Percentiles rank a stretch among this genome's conserved stretches.
Evolutionary conservation across 2,329 filamentous ascomycete species (phyloP).

Genomic region (Verticillium longisporum): DNA sequence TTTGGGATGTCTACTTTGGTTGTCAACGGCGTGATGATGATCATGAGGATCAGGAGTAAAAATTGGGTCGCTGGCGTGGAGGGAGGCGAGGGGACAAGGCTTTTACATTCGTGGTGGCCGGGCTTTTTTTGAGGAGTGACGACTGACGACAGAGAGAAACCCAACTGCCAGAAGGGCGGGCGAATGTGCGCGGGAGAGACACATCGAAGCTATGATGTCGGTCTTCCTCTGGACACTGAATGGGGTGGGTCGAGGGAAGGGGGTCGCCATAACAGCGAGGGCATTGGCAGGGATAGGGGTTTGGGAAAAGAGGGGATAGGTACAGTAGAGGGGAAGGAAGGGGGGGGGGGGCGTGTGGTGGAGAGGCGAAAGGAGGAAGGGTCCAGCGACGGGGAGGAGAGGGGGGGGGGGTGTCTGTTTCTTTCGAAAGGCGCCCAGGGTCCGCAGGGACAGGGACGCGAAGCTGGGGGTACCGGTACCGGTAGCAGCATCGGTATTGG

Average conservation of each 20-base stretch:
- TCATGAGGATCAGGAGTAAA: conserved; percentile 9
- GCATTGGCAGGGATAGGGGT: conserved; percentile 1
- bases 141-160: conserved; percentile 5
- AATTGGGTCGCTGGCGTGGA: conserved; percentile 8
- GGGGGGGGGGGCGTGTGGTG: conserved; percentile 1
- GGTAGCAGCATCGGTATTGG: not conserved
- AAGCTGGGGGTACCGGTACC: not conserved
- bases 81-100: conserved; percentile 14
- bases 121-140: not conserved
- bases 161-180: conserved; percentile 1
- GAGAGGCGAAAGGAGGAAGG: conserved; percentile 3
- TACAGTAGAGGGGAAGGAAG: not conserved
- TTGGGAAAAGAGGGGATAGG: not conserved
- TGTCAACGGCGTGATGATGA: conserved; percentile 2
- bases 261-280: not conserved
- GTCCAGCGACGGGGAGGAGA: conserved; percentile 3
- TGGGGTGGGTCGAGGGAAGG: conserved; percentile 7
- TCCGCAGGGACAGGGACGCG: not conserved
- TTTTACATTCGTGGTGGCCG: conserved; percentile 11
- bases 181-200: conserved; percentile 5
- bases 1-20: not conserved
- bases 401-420: not conserved
- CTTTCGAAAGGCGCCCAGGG: not conserved
- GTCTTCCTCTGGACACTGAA: conserved; percentile 8
- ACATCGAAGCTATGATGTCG: conserved; percentile 14